A percentile compares a stretch with the other conserved stretches of the same genome.
Conservation (phyloP, 1,139 yeast species). For the Eremothecium sinecaudum region DNA sequence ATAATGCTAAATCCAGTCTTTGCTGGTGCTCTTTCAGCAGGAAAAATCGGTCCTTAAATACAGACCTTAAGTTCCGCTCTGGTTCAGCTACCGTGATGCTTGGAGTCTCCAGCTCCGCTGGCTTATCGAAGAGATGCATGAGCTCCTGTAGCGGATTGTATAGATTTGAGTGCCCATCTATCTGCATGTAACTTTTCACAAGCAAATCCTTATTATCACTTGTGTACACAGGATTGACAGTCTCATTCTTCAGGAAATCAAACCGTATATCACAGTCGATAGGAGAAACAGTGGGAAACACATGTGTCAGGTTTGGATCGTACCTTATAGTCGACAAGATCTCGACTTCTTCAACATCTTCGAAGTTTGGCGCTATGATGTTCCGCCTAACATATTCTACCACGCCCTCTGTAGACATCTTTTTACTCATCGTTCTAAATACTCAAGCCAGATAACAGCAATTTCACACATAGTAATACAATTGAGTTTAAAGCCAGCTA, state of each 20-base stretch:
- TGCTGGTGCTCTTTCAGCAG: conserved; percentile 55
- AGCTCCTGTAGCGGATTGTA: conserved; percentile 5
- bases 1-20: conserved; percentile 46
- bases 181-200: conserved; percentile 4
- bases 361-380: conserved; percentile 14
- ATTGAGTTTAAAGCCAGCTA: too few relatives aligned
- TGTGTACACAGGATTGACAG: conserved; percentile 1
- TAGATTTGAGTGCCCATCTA: neutral
- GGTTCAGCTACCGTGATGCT: neutral
- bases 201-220: conserved; percentile 4
- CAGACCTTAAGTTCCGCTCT: conserved; percentile 10
- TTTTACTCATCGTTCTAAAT: neutral
- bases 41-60: conserved; percentile 40
- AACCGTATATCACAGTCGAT: conserved; percentile 1
- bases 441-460: too few relatives aligned
- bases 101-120: conserved; percentile 1
- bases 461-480: too few relatives aligned
- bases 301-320: conserved; percentile 43
- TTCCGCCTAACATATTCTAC: conserved; percentile 12
- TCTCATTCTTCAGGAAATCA: conserved; percentile 3
- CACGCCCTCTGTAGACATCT: neutral
- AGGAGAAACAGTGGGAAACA: neutral
- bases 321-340: conserved; percentile 62
- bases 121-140: conserved; percentile 8
- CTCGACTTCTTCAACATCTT: conserved; percentile 36